Evolutionary conservation across 805 yeast species (phyloP).

Genomic region (Maudiozyma serrabonitensis): DNA sequence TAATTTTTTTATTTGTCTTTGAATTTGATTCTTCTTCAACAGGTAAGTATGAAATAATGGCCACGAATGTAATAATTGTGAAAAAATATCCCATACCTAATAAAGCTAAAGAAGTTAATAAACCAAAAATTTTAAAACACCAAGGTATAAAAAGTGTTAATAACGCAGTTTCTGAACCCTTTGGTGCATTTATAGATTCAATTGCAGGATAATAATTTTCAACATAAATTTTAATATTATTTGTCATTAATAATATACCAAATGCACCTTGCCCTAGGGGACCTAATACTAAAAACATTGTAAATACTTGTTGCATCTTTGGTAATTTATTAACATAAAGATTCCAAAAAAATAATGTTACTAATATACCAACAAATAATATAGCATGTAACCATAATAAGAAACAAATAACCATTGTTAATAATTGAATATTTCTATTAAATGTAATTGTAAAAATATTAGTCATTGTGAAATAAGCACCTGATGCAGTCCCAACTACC

Average conservation of each 20-base stretch:
- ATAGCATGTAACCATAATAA: constrained; percentile 66
- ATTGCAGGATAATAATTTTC: constrained; percentile 11
- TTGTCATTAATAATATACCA: constrained; percentile 50
- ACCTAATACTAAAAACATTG: constrained; percentile 74
- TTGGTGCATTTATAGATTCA: background rate
- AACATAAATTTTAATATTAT: constrained; percentile 28
- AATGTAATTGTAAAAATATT: constrained; percentile 34
- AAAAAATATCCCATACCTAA: constrained; percentile 52
- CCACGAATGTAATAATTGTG: constrained; percentile 35
- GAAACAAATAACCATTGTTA: constrained; percentile 45
- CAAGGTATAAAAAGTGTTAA: constrained; percentile 21
- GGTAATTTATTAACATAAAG: constrained; percentile 53
- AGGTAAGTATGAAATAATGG: constrained; percentile 15
- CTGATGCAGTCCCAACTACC: constrained; percentile 68
- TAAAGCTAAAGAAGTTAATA: constrained; percentile 36
- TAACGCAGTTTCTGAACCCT: constrained; percentile 7
- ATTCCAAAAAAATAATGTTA: constrained; percentile 51
- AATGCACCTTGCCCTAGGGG: constrained; percentile 79
- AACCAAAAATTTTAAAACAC: constrained; percentile 28
- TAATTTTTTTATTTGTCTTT: constrained; percentile 8
- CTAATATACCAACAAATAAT: constrained; percentile 44
- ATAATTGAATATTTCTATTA: constrained; percentile 32
- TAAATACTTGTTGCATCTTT: constrained; percentile 41
- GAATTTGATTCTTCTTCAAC: constrained; percentile 20
- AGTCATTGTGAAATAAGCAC: constrained; percentile 41